These are phyloP conservation scores for Laetiporus sulphureus DNA, from an alignment of 1,284 basidiomycete species.

Conservation along the genomic window DNA sequence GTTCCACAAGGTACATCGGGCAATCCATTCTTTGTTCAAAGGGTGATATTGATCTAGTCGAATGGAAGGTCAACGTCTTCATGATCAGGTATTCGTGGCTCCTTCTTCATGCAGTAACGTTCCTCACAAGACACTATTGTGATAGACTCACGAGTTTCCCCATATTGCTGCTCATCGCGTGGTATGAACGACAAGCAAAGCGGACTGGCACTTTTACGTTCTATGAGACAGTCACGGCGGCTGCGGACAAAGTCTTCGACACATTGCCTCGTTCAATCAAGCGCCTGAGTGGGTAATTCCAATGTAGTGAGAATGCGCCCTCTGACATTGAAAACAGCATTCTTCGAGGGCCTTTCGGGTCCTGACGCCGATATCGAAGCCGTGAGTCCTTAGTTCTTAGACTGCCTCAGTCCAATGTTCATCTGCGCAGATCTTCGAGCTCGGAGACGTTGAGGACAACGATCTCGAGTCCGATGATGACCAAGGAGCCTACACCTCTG, in stretches of 20 bases:
- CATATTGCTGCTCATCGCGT: slow-evolving; percentile 72
- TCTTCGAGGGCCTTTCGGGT: slow-evolving; percentile 77
- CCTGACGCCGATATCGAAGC: slow-evolving; percentile 70
- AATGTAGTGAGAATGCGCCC: slow-evolving; percentile 1
- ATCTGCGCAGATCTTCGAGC: slow-evolving; percentile 57
- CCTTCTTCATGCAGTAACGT: too few species aligned
- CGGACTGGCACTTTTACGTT: slow-evolving; percentile 54
- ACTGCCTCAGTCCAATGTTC: background rate
- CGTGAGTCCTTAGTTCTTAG: slow-evolving; percentile 33
- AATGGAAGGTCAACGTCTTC: slow-evolving; percentile 72
- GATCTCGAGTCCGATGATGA: slow-evolving; percentile 44
- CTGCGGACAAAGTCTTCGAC: slow-evolving; percentile 65
- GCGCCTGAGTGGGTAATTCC: slow-evolving; percentile 54
- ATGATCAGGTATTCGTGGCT: slow-evolving; percentile 53
- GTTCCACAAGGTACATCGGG: slow-evolving; percentile 70
- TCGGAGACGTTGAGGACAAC: slow-evolving; percentile 41
- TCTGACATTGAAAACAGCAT: slow-evolving; percentile 14
- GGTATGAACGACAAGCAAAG: slow-evolving; percentile 80
- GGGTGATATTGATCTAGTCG: background rate
- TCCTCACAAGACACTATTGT: slow-evolving; percentile 1
- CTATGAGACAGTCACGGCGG: slow-evolving; percentile 62
- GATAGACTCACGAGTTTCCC: slow-evolving; percentile 82
- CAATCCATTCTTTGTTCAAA: background rate
- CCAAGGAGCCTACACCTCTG: slow-evolving; percentile 21
- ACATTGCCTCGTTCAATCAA: slow-evolving; percentile 66